Conservation (phyloP, 163 green algal species). For the Dunaliella salina region DNA sequence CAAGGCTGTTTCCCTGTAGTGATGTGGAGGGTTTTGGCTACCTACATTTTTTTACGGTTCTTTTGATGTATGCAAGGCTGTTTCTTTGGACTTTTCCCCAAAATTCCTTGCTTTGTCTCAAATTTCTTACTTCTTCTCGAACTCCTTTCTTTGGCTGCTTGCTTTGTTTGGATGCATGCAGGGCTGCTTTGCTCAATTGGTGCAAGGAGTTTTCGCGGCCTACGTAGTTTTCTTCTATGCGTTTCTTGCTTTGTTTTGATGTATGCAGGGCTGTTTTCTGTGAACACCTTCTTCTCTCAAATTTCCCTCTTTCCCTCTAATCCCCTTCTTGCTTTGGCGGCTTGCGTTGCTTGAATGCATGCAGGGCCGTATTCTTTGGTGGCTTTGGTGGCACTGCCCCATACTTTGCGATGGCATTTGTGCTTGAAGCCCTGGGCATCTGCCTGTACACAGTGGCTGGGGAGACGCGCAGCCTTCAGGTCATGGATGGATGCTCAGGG, state of each 20-base stretch:
- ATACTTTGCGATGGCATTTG: conserved; percentile 22
- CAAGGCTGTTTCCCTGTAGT: too few species aligned
- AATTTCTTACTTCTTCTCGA: background rate
- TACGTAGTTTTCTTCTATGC: too few species aligned
- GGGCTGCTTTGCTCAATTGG: too few species aligned
- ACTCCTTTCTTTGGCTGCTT: background rate
- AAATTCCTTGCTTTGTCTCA: too few species aligned
- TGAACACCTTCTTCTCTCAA: too few species aligned
- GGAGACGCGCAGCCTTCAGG: background rate
- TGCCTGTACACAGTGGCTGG: conserved; percentile 12
- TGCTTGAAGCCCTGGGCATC: conserved; percentile 13
- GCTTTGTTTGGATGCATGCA: background rate
- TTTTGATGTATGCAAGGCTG: too few species aligned
- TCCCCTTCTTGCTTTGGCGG: background rate
- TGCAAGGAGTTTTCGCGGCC: too few species aligned
- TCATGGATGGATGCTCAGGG: background rate
- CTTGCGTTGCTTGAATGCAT: background rate
- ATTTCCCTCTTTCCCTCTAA: background rate
- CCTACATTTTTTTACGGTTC: too few species aligned
- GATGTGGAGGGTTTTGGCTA: too few species aligned
- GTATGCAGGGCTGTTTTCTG: too few species aligned
- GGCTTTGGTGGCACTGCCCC: conserved; percentile 30
- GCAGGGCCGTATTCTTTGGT: conserved; percentile 23
- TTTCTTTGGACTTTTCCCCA: too few species aligned
- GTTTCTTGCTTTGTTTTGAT: too few species aligned